Base-by-base conservation (phyloP, 257 asterid species). In the Anisodus tanguticus region DNA sequence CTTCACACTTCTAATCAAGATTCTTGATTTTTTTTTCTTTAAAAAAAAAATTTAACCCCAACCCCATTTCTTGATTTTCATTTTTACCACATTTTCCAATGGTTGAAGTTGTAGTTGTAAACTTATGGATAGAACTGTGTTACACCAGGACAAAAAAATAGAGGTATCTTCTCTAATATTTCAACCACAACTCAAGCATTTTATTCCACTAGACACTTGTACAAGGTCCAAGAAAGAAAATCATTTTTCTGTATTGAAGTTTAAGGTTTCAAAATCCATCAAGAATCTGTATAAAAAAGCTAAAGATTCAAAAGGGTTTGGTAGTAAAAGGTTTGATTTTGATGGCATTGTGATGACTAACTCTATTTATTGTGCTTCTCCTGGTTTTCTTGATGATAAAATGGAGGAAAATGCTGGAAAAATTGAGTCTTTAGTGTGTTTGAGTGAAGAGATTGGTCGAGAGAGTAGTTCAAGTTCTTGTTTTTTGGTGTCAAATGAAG, bases 401-500 rank as follows among this genome's bases (percentile, higher is more conserved):
- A 89, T 89, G 94, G 53, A 69, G 53, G 85, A 86, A 77, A 1
- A 87, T 6, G 49, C 85, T 88, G 84, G 60, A 43, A 67, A 43
- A 86, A 54, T 62, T 66, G 68, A 79, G 41, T 85, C 51, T 51
- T 81, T 79, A 63, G 63, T 67, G 16, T 57, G 83, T 74, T 71
- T 49, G 86, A 84, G 79, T 84, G 86, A 59, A 83, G 91, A 87
- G 67, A 59, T 67, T 43, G 83, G 83, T 67, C 90, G 88, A 67
- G 92, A 88, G 57, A 91, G 91, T 84, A 85, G 92, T 85, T 88
- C 91, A 16, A 90, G 88, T 84, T 91, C 92, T 76, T 92, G 86
- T 67, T 76, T 86, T 85, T 87, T 90, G 90, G 91, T 84, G 22
- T 91, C 97, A 80, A 85, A 87, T 83, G 89, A 87, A 84, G 97